Base-by-base conservation (phyloP, 495 filamentous ascomycete species). In the Collariella sp. region DNA sequence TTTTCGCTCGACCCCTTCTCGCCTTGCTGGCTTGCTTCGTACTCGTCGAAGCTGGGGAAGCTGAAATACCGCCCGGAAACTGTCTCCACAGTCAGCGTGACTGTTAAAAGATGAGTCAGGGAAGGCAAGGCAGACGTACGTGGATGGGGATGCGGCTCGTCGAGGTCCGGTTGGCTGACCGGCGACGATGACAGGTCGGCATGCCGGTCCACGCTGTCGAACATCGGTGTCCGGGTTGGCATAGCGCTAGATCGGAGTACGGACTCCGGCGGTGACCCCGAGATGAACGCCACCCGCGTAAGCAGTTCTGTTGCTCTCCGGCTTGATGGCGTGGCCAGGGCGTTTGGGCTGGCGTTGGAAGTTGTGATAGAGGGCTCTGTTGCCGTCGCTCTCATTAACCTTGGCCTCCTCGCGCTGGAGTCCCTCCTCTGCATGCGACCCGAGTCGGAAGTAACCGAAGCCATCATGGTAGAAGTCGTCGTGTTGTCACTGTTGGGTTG, bases 1-100 rank as follows among this genome's bases (percentile, higher is more conserved):
- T 69, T 69, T 24, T 52, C 40, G 4, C 60, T 58, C 15, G 36
- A 20, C 26, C 59, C 61, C 50, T 68, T 63, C n/a, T 66, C 57
- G 10, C 69, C 67, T 40, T 67, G 59, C 43, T 70, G 68, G 46
- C 62, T 67, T 13, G 62, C 67, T 35, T 73, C 72, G 64, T 74
- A 76, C 42, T 68, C 61, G 46, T 81, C 78, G 57, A 79, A 79
- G 66, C 74, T 79, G 16, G 78, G 78, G 62, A 81, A 81, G 69
- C 76, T 79, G 52, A 78, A 76, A 55, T 81, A 81, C 44, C 74
- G 70, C 12, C 63, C 72, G 9, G 68, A 68, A 22, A 61, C 71
- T 73, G 52, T 16, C 20, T 19, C 47, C 19, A 41, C 23, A 22
- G 62, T 62, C 42, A 68, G 63, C 42, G 39, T 13, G 19, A 5